phyloP scores from a whole-genome alignment of 139 green algal species.

The Closterium sp. region DNA sequence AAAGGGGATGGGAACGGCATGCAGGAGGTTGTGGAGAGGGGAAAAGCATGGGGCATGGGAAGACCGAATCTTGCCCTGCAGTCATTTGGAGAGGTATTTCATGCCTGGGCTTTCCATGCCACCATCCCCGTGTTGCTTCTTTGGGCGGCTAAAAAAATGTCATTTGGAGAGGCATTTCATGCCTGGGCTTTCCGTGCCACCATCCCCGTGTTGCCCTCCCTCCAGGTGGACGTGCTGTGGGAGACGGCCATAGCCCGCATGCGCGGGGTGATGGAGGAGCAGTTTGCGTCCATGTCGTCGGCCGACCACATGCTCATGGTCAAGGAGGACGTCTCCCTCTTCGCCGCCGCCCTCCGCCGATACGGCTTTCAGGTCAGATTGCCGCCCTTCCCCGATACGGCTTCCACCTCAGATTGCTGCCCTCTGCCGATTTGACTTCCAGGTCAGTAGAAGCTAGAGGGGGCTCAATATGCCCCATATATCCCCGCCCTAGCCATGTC shows the following conservation, averaged over 20 bases:
- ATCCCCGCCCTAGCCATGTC: neutral
- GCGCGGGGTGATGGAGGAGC: slow-evolving; percentile 43
- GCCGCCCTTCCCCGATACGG: slow-evolving; percentile 17
- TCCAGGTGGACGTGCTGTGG: slow-evolving; percentile 49
- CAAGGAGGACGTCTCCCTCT: slow-evolving; percentile 45
- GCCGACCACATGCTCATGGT: slow-evolving; percentile 41
- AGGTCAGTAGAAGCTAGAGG: slow-evolving; percentile 17
- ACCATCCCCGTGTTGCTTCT: no score
- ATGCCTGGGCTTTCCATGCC: no score
- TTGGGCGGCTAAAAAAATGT: no score
- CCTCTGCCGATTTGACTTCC: slow-evolving; percentile 32
- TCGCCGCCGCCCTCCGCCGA: slow-evolving; percentile 36
- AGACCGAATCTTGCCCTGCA: no score
- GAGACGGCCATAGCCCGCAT: slow-evolving; percentile 36
- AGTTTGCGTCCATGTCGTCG: slow-evolving; percentile 35
- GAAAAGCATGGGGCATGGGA: no score
- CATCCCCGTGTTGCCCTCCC: no score
- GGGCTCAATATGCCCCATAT: no score
- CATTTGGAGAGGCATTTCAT: no score
- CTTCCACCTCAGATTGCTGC: slow-evolving; percentile 15
- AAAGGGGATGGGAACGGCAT: no score
- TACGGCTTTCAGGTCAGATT: slow-evolving; percentile 45
- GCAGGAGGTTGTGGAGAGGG: no score
- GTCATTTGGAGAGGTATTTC: no score
- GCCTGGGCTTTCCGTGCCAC: no score